Evolutionary conservation across 495 filamentous ascomycete genomes (phyloP), one percentile per base, ranked within the genome.

Genomic region (Tuber magnatum): DNA sequence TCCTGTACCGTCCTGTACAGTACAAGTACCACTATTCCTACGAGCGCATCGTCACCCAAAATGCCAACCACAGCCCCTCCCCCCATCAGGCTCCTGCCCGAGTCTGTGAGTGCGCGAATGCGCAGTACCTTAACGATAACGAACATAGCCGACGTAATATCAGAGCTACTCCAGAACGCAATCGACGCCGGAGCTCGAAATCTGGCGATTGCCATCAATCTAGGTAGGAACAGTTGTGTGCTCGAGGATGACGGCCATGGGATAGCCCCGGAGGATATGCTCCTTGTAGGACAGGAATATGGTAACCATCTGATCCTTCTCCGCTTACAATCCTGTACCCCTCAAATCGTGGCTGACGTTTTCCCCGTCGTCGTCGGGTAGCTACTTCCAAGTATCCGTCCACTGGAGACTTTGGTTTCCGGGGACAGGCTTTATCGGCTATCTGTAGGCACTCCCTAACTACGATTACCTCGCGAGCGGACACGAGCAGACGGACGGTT

Each of bases 221-320:
- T 92, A 76, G 80, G 83, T 44, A 90, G 92, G 24, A 94, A 94
- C 20, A 88, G 88, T 73, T 97, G 94, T 83, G 87, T 89, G 0
- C 89, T 98, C 24, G 93, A 97, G 83, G 95, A 99, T 82, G 88
- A 98, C 85, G 95, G 95, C 2, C 70, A 87, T 71, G 95, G 95
- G 0, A 96, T 99, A 72, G 83, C 84, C 20, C 91, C 92, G 16
- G 85, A 88, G n/a, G 83, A 84, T 68, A 92, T 95, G 14, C 91
- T 91, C 3, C 84, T 97, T 69, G 71, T 82, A 44, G 92, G 91
- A 69, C 91, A 89, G 78, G 85, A 90, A 74, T 89, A 97, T 81
- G 88, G 92, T 92, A 35, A 35, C 28, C 35, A 65, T 41, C 56
- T 24, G 40, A 6, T 39, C 74, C 69, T 83, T 85, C 69, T 84